These are phyloP conservation scores for Podospora didyma DNA, from an alignment of 495 filamentous ascomycete species.

Conservation along the genomic window DNA sequence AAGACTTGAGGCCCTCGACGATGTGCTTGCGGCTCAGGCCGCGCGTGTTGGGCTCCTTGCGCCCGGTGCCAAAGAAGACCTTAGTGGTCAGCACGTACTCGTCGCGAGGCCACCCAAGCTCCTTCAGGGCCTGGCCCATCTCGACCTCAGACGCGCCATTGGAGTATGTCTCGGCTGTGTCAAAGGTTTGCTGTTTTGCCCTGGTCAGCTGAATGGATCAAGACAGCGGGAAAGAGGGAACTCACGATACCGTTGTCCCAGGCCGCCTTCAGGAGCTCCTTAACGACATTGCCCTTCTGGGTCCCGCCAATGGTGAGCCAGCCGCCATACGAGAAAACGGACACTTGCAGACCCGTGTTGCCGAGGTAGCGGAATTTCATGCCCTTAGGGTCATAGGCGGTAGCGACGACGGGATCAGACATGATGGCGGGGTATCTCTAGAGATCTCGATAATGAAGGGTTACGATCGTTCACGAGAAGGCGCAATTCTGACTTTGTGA, in stretches of 20 bases:
- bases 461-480: not conserved
- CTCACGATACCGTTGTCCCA: conserved; percentile 50
- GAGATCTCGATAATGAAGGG: not conserved
- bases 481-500: too few species aligned
- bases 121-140: conserved; percentile 67
- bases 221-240: not conserved
- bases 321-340: conserved; percentile 61
- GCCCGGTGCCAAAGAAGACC: conserved; percentile 43
- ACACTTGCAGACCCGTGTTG: conserved; percentile 65
- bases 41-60: conserved; percentile 56
- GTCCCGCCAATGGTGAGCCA: conserved; percentile 48
- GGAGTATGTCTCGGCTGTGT: conserved; percentile 60
- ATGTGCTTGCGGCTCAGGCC: conserved; percentile 80
- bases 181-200: conserved; percentile 47
- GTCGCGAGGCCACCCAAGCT: conserved; percentile 70
- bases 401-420: conserved; percentile 29
- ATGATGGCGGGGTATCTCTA: conserved; percentile 15
- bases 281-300: conserved; percentile 40
- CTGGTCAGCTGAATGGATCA: conserved; percentile 1
- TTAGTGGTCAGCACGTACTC: conserved; percentile 87
- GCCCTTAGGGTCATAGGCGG: conserved; percentile 45
- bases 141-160: conserved; percentile 67
- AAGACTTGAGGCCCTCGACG: conserved; percentile 47
- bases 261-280: conserved; percentile 41
- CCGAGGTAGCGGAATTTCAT: conserved; percentile 71